Evolutionary conservation across 1,284 basidiomycete species (phyloP), one percentile per base, ranked within the genome.

Genomic region (Singerocomus inundabilis): DNA sequence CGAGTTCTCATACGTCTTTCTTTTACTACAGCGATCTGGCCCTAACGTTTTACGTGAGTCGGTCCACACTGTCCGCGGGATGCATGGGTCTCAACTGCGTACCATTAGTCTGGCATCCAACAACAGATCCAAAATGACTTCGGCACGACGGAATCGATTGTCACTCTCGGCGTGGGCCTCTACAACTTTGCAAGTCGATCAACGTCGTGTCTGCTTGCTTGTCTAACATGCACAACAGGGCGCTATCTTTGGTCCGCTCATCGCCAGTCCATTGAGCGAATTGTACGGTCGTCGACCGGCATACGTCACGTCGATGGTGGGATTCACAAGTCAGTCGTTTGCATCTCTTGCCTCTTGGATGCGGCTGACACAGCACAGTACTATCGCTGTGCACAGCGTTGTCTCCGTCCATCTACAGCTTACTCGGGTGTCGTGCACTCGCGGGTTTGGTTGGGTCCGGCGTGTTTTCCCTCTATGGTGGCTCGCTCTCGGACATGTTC

Each of bases 401-500:
- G 18, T 49, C 62, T 25, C 62, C 64, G 8, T 51, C 63, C 5
- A 49, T 64, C 24, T 25, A 12, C 16, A 18, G 43, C 26, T 37
- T 64, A 21, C 48, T 64, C 1, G 29, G 11, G 5, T 64, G 35
- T 11, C 62, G 62, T 12, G 34, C 46, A 6, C 43, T 64, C 5
- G 56, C 62, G 1, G 62, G 64, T 7, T 32, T 64, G 1, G 4
- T 67, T 12, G 62, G 64, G 6, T 61, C 64, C 1, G 54, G 40
- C 4, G 52, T 65, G 32, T 67, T 67, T 46, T 50, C 62, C 7
- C 43, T 67, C n/a, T 64, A 64, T 29, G 62, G 62, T 0, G 64
- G 62, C 25, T 61, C 62, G 10, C 54, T 64, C 21, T 54, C 64
- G 18, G 64, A 64, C 28, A 54, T 64, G 59, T 64, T 64, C n/a